Base-by-base conservation (phyloP, 352 stramenopile species). In the Thalassiosira delicatula region DNA sequence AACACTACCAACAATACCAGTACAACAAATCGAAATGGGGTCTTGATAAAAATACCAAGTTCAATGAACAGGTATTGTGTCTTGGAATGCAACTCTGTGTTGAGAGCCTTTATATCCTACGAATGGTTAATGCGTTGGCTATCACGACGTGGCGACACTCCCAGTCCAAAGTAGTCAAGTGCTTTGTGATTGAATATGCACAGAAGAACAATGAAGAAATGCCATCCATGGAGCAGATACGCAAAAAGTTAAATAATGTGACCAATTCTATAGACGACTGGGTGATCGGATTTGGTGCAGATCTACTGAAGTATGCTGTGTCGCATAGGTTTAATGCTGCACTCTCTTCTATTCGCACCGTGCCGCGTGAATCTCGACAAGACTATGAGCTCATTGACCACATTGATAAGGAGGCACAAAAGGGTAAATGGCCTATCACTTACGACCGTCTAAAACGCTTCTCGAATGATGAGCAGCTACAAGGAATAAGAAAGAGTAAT, bases 21-120 rank as follows among this genome's bases (percentile, higher is more conserved):
- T 74, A 74, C 30, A 74, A 74, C 66, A 74, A 74, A 32, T 14
- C 12, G 0, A 74, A 74, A 63, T 62, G 66, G 66, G 44, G 66
- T 19, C 23, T 74, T 14, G 66, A 74, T 21, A 74, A 63, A 62
- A 46, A 19, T 33, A 74, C 66, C 8, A n/a, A 56, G 25, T 56
- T 56, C 8, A 11, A 56, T 25, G n/a, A 56, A 23, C 19, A 21
- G n/a, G n/a, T n/a, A n/a, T n/a, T 49, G 8, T 49, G 40, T 17
- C 17, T 56, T 56, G 46, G 25, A 23, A 21, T 56, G 8, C 9
- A 12, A 23, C 46, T 56, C 25, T 56, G 11, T 5, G 3, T 23
- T 11, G 46, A 56, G n/a, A n/a, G 46, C 4, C 19, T 27, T 7
- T 56, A 56, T 56, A 23, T 21, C 5, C 25, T 7, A 7, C 46